A percentile compares a stretch with the other conserved stretches of the same genome.
Evolutionary conservation across 2,329 filamentous ascomycete species (phyloP).

Genomic region (Fusarium caatingaense): DNA sequence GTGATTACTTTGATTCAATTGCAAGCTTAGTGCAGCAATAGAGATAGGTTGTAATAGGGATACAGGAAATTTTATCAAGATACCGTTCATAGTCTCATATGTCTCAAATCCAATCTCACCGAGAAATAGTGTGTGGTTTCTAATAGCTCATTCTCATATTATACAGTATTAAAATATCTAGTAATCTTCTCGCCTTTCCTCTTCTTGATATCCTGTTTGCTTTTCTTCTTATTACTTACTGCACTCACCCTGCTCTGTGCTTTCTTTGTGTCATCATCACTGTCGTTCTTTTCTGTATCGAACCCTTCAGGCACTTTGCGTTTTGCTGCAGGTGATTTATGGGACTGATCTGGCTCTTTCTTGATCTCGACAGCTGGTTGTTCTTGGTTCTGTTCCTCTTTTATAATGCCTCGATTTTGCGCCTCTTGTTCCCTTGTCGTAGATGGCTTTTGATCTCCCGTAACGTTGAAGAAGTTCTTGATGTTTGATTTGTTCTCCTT

Average conservation of each 20-base stretch:
- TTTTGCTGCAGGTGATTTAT: background rate
- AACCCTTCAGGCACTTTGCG: background rate
- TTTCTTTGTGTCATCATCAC: background rate
- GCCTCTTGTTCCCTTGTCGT: conserved; percentile 49
- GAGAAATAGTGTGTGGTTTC: background rate
- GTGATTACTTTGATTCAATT: conserved; percentile 31
- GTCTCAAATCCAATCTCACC: background rate
- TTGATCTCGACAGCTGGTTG: background rate
- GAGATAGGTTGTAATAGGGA: background rate
- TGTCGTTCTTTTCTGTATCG: background rate
- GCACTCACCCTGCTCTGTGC: background rate
- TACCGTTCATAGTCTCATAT: background rate
- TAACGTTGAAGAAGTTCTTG: conserved; percentile 86
- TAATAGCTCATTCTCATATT: background rate
- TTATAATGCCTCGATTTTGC: background rate
- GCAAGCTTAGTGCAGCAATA: conserved; percentile 26
- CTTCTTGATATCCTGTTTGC: background rate
- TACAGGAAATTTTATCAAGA: background rate
- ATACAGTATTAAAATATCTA: background rate
- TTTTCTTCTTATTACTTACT: background rate
- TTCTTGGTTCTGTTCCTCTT: background rate
- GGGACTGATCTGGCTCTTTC: background rate
- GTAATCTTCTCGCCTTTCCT: background rate
- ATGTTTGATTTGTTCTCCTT: conserved; percentile 93
- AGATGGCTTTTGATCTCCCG: conserved; percentile 49